Evolutionary conservation across 495 filamentous ascomycete species (phyloP), one percentile per base, ranked within the genome.

Genomic region (Niebla homalea): DNA sequence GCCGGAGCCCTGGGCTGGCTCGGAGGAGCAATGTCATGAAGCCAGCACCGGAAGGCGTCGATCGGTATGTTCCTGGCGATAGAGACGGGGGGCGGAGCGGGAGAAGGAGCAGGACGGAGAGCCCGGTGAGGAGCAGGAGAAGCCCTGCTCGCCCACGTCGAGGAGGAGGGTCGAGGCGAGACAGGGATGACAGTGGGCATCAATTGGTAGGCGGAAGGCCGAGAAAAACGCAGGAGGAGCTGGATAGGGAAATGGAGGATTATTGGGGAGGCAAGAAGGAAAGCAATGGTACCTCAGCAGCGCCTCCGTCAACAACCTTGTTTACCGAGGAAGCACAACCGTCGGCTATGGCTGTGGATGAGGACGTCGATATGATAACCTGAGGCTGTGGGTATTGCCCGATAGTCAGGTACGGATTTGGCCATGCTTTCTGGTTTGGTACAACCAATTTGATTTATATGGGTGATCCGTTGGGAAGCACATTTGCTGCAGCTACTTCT

Each of bases 231-330:
- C 84, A 88, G 45, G 86, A 93, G 57, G 85, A 97, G 60, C 70
- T 97, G 36, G 90, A 97, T 60, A 82, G 84, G 35, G 90, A 97
- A 69, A 97, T 97, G 90, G 89, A 80, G 32, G 87, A 94, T 60
- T 97, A 97, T 66, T 97, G 85, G 71, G 74, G 75, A 35, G 62
- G 63, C 22, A 60, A 66, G 18, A 68, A 64, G 20, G 54, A 43
- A 38, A 57, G 60, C 18, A 63, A 59, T 4, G 57, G 62, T 36
- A 43, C 55, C 40, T 59, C 59, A 35, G 54, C 48, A 26, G 59
- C 55, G 15, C 58, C 62, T 3, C 59, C 62, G 37, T 54, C 68
- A 46, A 25, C 20, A 16, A 16, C 32, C 16, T 8, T 19, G 39
- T 19, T 19, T 15, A 58, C 60, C 12, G 58, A 61, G 49, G 57